These are phyloP conservation scores for Daldinia eschscholtzii DNA, from an alignment of 2,329 filamentous ascomycete species.

Conservation along the genomic window DNA sequence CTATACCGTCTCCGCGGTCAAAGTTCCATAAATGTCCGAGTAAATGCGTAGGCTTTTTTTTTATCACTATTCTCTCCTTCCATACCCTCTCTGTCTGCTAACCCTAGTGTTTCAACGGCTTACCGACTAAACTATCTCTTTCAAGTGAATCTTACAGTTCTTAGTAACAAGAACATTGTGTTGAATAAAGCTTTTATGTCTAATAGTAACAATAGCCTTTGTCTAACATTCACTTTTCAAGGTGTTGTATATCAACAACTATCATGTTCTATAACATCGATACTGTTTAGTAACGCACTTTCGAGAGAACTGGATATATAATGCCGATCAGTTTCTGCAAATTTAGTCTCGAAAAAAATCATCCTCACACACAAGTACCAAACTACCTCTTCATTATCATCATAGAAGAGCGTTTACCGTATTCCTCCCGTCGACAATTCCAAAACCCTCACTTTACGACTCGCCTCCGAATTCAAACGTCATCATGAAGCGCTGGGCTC, in stretches of 20 bases:
- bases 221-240: not conserved
- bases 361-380: conserved; percentile 3
- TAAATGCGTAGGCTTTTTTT: conserved; percentile 47
- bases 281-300: not conserved
- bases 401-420: not conserved
- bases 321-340: not conserved
- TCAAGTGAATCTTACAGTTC: not conserved
- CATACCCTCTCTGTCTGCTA: not conserved
- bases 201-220: not conserved
- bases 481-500: not conserved
- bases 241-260: not conserved
- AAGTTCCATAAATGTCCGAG: conserved; percentile 50
- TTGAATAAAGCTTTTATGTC: not conserved
- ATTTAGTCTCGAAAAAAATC: conserved; percentile 1
- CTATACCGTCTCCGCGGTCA: conserved; percentile 40
- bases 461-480: not conserved
- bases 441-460: not conserved
- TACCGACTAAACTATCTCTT: not conserved
- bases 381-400: not conserved
- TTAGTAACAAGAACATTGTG: not conserved
- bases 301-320: conserved; percentile 2
- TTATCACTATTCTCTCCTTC: conserved; percentile 39
- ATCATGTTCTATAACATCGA: not conserved
- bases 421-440: not conserved
- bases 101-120: not conserved